phyloP scores from a whole-genome alignment of 176 grass and related monocot species.

The Carex littledalei region DNA sequence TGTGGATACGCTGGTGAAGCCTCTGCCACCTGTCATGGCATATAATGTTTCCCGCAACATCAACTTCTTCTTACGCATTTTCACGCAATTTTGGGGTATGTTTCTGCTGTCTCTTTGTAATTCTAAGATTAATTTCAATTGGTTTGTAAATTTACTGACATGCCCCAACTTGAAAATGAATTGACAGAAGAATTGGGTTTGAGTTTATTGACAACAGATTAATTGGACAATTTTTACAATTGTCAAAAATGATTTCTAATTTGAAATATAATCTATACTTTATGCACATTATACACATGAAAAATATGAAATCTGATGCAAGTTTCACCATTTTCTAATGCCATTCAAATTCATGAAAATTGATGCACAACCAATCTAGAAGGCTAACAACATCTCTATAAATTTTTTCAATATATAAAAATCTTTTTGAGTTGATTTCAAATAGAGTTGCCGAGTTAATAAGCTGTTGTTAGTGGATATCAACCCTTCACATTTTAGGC shows the following conservation, averaged over 20 bases:
- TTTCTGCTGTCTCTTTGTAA: constrained; percentile 17
- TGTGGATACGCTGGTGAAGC: constrained; percentile 89
- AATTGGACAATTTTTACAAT: background rate
- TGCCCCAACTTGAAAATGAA: background rate
- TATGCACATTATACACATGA: background rate
- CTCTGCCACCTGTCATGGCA: constrained; percentile 86
- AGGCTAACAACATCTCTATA: background rate
- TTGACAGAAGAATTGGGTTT: background rate
- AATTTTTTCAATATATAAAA: background rate
- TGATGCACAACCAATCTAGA: background rate
- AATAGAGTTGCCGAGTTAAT: background rate
- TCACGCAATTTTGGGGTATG: constrained; percentile 98
- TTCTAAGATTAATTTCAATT: constrained; percentile 9
- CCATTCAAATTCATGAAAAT: background rate
- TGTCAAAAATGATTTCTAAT: background rate
- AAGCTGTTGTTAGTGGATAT: background rate
- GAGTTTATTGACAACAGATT: background rate
- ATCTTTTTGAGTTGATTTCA: background rate
- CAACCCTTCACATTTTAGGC: background rate
- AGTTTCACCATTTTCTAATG: background rate
- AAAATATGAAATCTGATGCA: background rate
- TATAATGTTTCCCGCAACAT: constrained; percentile 83
- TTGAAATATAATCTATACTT: background rate
- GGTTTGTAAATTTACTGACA: background rate
- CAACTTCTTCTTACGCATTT: constrained; percentile 83